A percentile compares a stretch with the other conserved stretches of the same genome.
These are phyloP conservation scores for Fusarium sp. DNA, from an alignment of 2,329 filamentous ascomycete species.

Conservation along the genomic window DNA sequence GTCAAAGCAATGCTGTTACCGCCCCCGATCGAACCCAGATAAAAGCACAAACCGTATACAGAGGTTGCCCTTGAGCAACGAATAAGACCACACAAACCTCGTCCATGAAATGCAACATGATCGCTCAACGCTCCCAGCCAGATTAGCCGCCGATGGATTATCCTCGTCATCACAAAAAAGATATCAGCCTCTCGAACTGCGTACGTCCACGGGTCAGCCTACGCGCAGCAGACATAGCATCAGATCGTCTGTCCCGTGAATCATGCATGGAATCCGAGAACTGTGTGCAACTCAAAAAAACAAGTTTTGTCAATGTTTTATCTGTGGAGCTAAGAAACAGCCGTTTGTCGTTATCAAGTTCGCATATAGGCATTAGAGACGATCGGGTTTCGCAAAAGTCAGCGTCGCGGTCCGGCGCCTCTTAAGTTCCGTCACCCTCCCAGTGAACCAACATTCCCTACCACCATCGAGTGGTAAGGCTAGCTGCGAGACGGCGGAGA, in stretches of 20 bases:
- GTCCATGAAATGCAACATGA: slow-evolving; percentile 32
- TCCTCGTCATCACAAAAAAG: slow-evolving; percentile 35
- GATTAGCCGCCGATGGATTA: slow-evolving; percentile 26
- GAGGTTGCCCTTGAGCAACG: slow-evolving; percentile 33
- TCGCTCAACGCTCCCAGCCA: slow-evolving; percentile 28
- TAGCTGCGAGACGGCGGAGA: slow-evolving; percentile 46
- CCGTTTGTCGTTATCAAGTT: slow-evolving; percentile 54
- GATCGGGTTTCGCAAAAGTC: slow-evolving; percentile 46
- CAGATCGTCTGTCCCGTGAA: slow-evolving; percentile 33
- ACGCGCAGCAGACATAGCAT: slow-evolving; percentile 34
- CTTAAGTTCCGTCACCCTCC: slow-evolving; percentile 43
- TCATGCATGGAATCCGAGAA: slow-evolving; percentile 37
- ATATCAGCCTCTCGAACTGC: slow-evolving; percentile 31
- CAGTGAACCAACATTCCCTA: slow-evolving; percentile 45
- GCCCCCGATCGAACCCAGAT: slow-evolving; percentile 4
- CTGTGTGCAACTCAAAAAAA: slow-evolving; percentile 44
- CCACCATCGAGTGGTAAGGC: slow-evolving; percentile 42
- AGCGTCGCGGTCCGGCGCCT: slow-evolving; percentile 41
- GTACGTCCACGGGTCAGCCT: slow-evolving; percentile 37
- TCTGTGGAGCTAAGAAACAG: slow-evolving; percentile 55
- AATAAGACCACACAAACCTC: slow-evolving; percentile 28
- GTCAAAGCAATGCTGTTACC: slow-evolving; percentile 22
- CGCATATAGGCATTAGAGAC: slow-evolving; percentile 52
- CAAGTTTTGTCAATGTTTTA: slow-evolving; percentile 49
- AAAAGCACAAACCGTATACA: slow-evolving; percentile 40